These are phyloP conservation scores for Elasticomyces elasticus DNA, from an alignment of 495 filamentous ascomycete species.

Conservation along the genomic window DNA sequence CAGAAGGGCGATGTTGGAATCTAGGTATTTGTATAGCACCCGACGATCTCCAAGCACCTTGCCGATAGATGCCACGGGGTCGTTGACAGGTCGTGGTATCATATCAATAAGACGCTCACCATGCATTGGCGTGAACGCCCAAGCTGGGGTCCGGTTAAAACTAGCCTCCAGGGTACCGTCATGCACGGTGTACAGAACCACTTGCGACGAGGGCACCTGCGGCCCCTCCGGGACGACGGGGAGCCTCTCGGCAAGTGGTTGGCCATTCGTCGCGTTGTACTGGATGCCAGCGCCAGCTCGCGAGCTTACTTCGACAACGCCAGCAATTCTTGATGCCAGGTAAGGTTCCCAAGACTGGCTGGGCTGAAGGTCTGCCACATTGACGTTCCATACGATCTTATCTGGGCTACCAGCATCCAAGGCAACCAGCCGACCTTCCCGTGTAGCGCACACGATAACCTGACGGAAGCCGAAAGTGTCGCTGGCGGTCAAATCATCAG, in stretches of 20 bases:
- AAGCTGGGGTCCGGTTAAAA: slow-evolving; percentile 30
- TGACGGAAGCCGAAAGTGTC: slow-evolving; percentile 87
- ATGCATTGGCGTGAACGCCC: slow-evolving; percentile 62
- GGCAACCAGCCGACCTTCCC: slow-evolving; percentile 65
- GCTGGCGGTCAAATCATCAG: slow-evolving; percentile 44
- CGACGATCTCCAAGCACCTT: slow-evolving; percentile 82
- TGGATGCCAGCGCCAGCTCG: neutral
- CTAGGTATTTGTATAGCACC: slow-evolving; percentile 95
- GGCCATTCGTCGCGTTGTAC: slow-evolving; percentile 10
- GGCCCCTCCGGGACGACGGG: neutral
- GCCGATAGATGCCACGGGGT: slow-evolving; percentile 89
- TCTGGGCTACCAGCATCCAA: slow-evolving; percentile 70
- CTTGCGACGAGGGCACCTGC: neutral
- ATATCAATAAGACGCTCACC: slow-evolving; percentile 59
- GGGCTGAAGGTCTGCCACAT: slow-evolving; percentile 2
- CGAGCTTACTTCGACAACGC: neutral
- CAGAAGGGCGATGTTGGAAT: slow-evolving; percentile 73
- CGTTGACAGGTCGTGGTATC: slow-evolving; percentile 58
- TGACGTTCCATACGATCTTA: slow-evolving; percentile 56
- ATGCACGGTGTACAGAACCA: slow-evolving; percentile 24
- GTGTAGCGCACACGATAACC: slow-evolving; percentile 68
- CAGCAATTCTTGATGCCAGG: neutral
- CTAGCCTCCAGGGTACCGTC: slow-evolving; percentile 25
- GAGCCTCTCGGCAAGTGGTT: neutral
- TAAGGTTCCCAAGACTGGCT: slow-evolving; percentile 3